phyloP scores from a whole-genome alignment of 768 basidiomycete genomes.

The Terana coerulea region DNA sequence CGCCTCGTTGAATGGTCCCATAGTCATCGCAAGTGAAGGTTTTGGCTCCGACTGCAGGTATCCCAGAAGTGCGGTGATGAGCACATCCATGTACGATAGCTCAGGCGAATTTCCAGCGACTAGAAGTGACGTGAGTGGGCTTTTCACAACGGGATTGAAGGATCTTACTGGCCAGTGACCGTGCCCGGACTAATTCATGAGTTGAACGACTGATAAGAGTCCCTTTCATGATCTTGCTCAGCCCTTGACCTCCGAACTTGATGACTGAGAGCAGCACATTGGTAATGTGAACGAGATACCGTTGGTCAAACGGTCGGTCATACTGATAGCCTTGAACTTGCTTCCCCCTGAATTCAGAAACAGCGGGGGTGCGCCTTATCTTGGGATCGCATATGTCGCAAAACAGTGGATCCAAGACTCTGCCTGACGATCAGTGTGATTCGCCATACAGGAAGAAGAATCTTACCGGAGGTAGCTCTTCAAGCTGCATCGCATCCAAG shows the following conservation, averaged over 20 bases:
- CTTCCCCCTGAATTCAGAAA: slow-evolving; percentile 54
- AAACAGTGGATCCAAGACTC: slow-evolving; percentile 87
- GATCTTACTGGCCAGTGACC: slow-evolving; percentile 55
- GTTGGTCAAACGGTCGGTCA: slow-evolving; percentile 73
- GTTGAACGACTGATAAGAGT: slow-evolving; percentile 62
- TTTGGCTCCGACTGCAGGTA: slow-evolving; percentile 72
- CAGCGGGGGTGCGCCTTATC: slow-evolving; percentile 48
- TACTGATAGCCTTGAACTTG: slow-evolving; percentile 69
- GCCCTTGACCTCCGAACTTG: slow-evolving; percentile 87
- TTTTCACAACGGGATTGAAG: too few species aligned
- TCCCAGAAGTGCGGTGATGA: slow-evolving; percentile 74
- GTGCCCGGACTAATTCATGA: slow-evolving; percentile 55
- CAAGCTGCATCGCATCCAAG: slow-evolving; percentile 95
- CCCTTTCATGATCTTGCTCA: slow-evolving; percentile 68
- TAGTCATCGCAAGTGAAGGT: slow-evolving; percentile 37
- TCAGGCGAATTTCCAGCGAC: slow-evolving; percentile 30
- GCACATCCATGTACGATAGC: slow-evolving; percentile 69
- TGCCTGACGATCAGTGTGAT: slow-evolving; percentile 27
- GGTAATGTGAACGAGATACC: slow-evolving; percentile 65
- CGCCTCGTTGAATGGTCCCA: slow-evolving; percentile 56
- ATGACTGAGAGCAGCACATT: slow-evolving; percentile 75
- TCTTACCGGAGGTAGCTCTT: slow-evolving; percentile 85
- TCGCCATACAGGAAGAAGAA: neutral
- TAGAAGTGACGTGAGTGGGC: slow-evolving; percentile 1
- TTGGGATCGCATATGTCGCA: slow-evolving; percentile 71